Evolutionary conservation across 2,329 filamentous ascomycete genomes (phyloP), one percentile per base, ranked within the genome.

Genomic region (Colletotrichum aenigma): DNA sequence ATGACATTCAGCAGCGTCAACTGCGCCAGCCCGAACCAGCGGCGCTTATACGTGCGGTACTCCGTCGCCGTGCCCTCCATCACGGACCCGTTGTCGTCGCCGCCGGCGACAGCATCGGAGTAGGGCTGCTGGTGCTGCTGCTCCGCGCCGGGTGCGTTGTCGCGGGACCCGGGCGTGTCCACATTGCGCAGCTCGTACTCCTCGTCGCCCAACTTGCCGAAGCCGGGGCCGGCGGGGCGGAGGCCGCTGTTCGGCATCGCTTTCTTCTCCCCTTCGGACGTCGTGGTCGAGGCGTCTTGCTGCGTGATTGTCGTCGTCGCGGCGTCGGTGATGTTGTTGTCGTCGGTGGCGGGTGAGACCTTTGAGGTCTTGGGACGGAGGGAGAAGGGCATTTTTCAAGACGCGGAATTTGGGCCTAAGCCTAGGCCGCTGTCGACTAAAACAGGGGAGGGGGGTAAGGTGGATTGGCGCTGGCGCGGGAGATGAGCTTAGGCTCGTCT

Each of bases 1-100:
- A 98, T 92, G 71, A 98, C 93, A 83, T 98, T 99, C 85, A 98
- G 88, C 80, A 98, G 85, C 8, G 96, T 94, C 81, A 98, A 86
- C 84, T 98, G 95, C 26, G 91, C 86, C 67, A 99, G 87, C 1
- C 97, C 97, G 83, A 98, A 94, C 93, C 95, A 99, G 60, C 97
- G 91, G 81, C 95, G 91, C 85, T 94, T 96, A 83, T 98, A 98
- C 13, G 86, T 87, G 69, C 83, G 83, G 71, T 87, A 88, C 75
- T 82, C 81, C n/a, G 77, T 80, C 24, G 82, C 78, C 12, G 77
- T 71, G 32, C 79, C 82, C 71, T 81, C 78, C n/a, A 80, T 74
- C 18, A 82, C 77, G 71, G 79, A 81, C 64, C 68, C 77, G 13
- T 78, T 78, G 52, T 74, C 77, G 15, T 79, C 80, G 36, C 36